phyloP scores from a whole-genome alignment of 169 alveolate genomes.

The Cryptosporidium tyzzeri region DNA sequence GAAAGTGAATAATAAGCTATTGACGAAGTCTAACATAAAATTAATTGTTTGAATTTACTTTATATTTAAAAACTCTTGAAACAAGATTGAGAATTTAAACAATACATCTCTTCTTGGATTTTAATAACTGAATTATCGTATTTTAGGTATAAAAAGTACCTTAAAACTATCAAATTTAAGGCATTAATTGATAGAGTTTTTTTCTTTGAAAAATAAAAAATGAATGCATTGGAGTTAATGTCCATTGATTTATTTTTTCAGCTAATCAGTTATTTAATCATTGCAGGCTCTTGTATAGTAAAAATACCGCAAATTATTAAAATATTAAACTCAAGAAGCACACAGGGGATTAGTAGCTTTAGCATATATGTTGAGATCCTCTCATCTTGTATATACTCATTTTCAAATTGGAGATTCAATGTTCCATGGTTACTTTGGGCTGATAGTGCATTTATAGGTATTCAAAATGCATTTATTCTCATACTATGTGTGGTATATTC shows the following conservation, averaged over 20 bases:
- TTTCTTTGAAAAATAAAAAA: not conserved
- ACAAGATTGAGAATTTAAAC: not conserved
- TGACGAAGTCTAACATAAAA: not conserved
- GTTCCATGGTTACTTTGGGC: slow-evolving; percentile 67
- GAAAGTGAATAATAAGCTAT: not conserved
- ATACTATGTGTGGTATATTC: slow-evolving; percentile 37
- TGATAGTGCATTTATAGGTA: slow-evolving; percentile 62
- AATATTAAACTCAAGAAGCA: slow-evolving; percentile 58
- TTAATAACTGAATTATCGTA: not conserved
- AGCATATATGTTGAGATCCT: slow-evolving; percentile 57
- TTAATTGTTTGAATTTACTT: not conserved
- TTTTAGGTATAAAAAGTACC: not conserved
- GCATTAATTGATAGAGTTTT: not conserved
- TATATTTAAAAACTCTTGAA: not conserved
- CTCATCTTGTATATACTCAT: slow-evolving; percentile 67
- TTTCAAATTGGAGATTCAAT: slow-evolving; percentile 38
- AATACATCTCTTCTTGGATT: not conserved
- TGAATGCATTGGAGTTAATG: slow-evolving; percentile 3
- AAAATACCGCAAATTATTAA: slow-evolving; percentile 64
- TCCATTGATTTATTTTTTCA: slow-evolving; percentile 14
- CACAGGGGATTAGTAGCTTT: slow-evolving; percentile 65
- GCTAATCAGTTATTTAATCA: slow-evolving; percentile 30
- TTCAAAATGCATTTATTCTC: slow-evolving; percentile 48
- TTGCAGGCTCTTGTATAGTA: slow-evolving; percentile 66
- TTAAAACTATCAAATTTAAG: not conserved